These are phyloP conservation scores for Cyclotella cryptica DNA, from an alignment of 108 stramenopile species.

Conservation along the genomic window DNA sequence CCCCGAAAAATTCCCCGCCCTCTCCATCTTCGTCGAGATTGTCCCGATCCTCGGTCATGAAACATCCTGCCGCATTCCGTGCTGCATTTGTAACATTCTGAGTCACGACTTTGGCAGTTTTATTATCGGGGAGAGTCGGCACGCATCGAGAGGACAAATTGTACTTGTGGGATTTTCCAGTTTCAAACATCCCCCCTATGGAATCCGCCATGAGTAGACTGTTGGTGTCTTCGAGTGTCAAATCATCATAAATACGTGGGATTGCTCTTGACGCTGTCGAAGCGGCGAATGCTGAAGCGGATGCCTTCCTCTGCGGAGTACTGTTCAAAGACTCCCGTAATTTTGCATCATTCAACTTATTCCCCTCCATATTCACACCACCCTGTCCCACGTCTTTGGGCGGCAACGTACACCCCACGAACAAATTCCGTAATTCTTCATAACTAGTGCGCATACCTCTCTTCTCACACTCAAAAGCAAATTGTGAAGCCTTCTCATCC, in stretches of 20 bases:
- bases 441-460: conserved; percentile 75
- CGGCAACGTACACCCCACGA: conserved; percentile 46
- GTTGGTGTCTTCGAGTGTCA: conserved; percentile 43
- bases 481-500: conserved; percentile 43
- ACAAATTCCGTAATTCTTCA: conserved; percentile 64
- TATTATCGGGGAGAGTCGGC: conserved; percentile 24
- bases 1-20: conserved; percentile 21
- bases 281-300: not conserved
- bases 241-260: conserved; percentile 21
- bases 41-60: conserved; percentile 17
- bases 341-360: not conserved
- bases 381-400: conserved; percentile 18
- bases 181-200: conserved; percentile 49
- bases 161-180: conserved; percentile 10
- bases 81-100: conserved; percentile 47
- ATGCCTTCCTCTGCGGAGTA: conserved; percentile 30
- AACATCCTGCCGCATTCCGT: conserved; percentile 30
- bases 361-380: not conserved
- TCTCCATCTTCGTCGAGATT: conserved; percentile 23
- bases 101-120: conserved; percentile 44
- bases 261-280: not conserved
- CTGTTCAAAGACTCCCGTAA: conserved; percentile 5
- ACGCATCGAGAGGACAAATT: conserved; percentile 33
- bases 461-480: conserved; percentile 75
- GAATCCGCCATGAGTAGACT: conserved; percentile 39